Percentiles rank a stretch among this genome's conserved stretches.
Conservation (phyloP, 2,329 filamentous ascomycete genomes). For the Nakataea oryzae region DNA sequence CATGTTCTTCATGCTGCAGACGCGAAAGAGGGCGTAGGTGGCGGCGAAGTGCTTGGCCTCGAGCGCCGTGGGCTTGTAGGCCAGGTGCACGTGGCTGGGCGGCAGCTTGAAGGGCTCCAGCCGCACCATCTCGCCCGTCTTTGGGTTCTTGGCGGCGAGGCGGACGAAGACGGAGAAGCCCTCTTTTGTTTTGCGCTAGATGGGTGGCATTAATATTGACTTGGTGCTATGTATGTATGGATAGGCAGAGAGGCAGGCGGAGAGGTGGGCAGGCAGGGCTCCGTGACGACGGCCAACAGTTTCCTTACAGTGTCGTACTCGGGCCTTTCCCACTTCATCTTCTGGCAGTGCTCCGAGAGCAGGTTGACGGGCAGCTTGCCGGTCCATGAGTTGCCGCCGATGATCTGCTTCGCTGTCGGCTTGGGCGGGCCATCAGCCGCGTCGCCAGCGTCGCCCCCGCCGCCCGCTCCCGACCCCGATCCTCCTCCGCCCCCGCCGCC, state of each 20-base stretch:
- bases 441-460: neutral
- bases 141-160: conserved; percentile 63
- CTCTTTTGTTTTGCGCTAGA: conserved; percentile 52
- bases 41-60: conserved; percentile 92
- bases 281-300: conserved; percentile 6
- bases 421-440: conserved; percentile 35
- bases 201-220: neutral
- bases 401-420: conserved; percentile 65
- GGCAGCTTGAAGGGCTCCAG: conserved; percentile 79
- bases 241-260: neutral
- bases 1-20: conserved; percentile 92
- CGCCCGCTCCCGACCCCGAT: neutral
- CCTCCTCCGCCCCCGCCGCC: conserved; percentile 6
- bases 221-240: neutral
- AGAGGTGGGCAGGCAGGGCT: conserved; percentile 11
- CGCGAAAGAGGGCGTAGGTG: conserved; percentile 80
- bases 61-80: conserved; percentile 66
- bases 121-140: conserved; percentile 66
- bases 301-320: conserved; percentile 69
- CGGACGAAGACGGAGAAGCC: conserved; percentile 76
- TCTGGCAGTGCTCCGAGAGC: conserved; percentile 88
- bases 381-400: conserved; percentile 93
- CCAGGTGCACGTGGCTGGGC: conserved; percentile 62
- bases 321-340: conserved; percentile 89
- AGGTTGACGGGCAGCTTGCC: conserved; percentile 93